Percentiles rank a stretch among this genome's conserved stretches.
Evolutionary conservation across 345 rosid species (phyloP).

Genomic region (Salix purpurea): DNA sequence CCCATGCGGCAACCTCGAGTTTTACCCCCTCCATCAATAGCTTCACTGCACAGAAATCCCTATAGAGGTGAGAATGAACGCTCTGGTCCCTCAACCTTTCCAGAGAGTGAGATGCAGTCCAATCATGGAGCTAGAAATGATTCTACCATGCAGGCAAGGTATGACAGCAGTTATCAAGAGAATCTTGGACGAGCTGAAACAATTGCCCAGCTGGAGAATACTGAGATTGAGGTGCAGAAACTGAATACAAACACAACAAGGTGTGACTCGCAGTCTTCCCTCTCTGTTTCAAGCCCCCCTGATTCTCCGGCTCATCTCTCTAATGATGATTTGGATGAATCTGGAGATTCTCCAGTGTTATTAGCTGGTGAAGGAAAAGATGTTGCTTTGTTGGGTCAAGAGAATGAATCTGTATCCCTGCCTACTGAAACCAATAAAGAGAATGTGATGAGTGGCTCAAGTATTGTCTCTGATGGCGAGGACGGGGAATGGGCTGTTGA

Average conservation of each 20-base stretch:
- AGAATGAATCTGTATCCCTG: constrained; percentile 32
- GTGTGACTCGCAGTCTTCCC: constrained; percentile 93
- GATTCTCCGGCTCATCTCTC: constrained; percentile 86
- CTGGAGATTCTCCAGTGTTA: constrained; percentile 51
- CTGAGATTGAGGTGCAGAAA: constrained; percentile 36
- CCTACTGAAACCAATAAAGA: constrained; percentile 42
- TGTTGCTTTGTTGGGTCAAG: constrained; percentile 31
- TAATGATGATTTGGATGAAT: constrained; percentile 92
- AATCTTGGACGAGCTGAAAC: constrained; percentile 35
- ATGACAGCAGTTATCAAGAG: constrained; percentile 43
- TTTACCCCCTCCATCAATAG: constrained; percentile 74
- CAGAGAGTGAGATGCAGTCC: constrained; percentile 39
- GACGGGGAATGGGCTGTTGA: constrained; percentile 87
- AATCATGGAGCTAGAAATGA: constrained; percentile 40
- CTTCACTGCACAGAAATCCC: constrained; percentile 50
- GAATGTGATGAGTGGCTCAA: constrained; percentile 41
- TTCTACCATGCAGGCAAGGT: constrained; percentile 39
- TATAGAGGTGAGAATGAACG: constrained; percentile 49
- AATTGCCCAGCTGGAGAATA: constrained; percentile 23
- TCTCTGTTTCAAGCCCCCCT: constrained; percentile 90
- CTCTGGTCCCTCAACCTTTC: constrained; percentile 55
- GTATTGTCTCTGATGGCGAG: constrained; percentile 60
- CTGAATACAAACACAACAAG: constrained; percentile 45
- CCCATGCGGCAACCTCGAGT: constrained; percentile 92
- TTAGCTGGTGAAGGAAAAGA: constrained; percentile 49